Evolutionary conservation across 345 rosid genomes (phyloP).

Genomic region (Psidium guajava): DNA sequence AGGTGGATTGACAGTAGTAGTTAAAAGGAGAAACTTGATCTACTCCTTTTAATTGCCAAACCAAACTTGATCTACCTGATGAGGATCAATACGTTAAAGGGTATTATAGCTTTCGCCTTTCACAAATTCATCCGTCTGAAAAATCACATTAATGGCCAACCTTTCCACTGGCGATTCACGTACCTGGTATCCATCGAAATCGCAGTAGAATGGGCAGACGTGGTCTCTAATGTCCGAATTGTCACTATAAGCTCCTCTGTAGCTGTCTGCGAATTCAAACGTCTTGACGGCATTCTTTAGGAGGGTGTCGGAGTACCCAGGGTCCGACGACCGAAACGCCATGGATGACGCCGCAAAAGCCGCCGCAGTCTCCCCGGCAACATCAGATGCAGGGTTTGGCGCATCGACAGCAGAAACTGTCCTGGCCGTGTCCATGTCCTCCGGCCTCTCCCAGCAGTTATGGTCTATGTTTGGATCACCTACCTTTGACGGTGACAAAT

Average conservation of each 20-base stretch:
- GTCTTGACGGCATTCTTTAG: slow-evolving; percentile 42
- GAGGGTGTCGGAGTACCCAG: slow-evolving; percentile 64
- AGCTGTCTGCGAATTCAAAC: slow-evolving; percentile 67
- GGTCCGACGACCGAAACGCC: slow-evolving; percentile 68
- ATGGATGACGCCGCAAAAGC: slow-evolving; percentile 87
- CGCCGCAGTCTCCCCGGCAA: slow-evolving; percentile 82
- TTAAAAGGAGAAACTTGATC: not conserved
- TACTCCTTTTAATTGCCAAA: not conserved
- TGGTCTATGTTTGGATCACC: slow-evolving; percentile 92
- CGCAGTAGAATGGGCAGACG: slow-evolving; percentile 92
- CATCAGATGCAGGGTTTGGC: slow-evolving; percentile 83
- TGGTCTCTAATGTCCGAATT: slow-evolving; percentile 52
- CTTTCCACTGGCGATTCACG: not conserved
- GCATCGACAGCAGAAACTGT: slow-evolving; percentile 69
- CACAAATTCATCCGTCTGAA: not conserved
- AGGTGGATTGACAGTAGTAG: not conserved
- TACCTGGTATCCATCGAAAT: slow-evolving; percentile 86
- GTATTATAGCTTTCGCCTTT: not conserved
- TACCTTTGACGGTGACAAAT: slow-evolving; percentile 32
- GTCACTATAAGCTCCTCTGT: slow-evolving; percentile 91
- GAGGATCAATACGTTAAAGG: not conserved
- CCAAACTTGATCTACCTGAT: not conserved
- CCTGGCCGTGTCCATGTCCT: slow-evolving; percentile 92
- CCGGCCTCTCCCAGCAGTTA: slow-evolving; percentile 94
- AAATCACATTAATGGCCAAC: not conserved